A percentile compares a stretch with the other conserved stretches of the same genome.
These are phyloP conservation scores for Dioscorea dumetorum DNA, from an alignment of 106 monocot species.

Conservation along the genomic window DNA sequence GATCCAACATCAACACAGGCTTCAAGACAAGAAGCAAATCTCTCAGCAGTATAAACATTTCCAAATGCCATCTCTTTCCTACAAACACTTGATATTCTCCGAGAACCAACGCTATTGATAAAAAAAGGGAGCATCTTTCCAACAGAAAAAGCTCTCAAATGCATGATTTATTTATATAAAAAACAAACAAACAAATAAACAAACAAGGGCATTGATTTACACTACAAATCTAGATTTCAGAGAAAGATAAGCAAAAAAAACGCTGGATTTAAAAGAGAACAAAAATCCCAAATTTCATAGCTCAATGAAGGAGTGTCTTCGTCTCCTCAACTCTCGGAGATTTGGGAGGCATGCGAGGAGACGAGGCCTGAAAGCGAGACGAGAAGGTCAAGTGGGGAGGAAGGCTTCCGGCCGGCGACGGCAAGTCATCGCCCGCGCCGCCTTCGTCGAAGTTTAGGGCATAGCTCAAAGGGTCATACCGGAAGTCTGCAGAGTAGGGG, in stretches of 20 bases:
- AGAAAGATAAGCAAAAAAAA: background rate
- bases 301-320: background rate
- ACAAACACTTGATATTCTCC: conserved; percentile 4
- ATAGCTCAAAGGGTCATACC: conserved; percentile 23
- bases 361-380: conserved; percentile 6
- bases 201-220: background rate
- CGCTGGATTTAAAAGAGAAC: background rate
- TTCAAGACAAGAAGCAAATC: conserved; percentile 24
- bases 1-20: conserved; percentile 25
- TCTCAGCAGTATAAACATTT: conserved; percentile 3
- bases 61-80: background rate
- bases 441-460: conserved; percentile 23
- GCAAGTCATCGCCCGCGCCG: background rate
- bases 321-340: background rate
- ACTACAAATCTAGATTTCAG: background rate
- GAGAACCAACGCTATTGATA: background rate
- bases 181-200: background rate
- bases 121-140: background rate
- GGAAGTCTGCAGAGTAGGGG: conserved; percentile 8
- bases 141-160: background rate
- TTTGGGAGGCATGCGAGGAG: background rate
- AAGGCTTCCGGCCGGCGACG: background rate
- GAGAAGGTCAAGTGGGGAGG: conserved; percentile 5
- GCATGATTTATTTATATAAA: background rate
- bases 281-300: background rate